Evolutionary conservation across 495 filamentous ascomycete species (phyloP), one percentile per base, ranked within the genome.

Genomic region (Penicillium maclennaniae): DNA sequence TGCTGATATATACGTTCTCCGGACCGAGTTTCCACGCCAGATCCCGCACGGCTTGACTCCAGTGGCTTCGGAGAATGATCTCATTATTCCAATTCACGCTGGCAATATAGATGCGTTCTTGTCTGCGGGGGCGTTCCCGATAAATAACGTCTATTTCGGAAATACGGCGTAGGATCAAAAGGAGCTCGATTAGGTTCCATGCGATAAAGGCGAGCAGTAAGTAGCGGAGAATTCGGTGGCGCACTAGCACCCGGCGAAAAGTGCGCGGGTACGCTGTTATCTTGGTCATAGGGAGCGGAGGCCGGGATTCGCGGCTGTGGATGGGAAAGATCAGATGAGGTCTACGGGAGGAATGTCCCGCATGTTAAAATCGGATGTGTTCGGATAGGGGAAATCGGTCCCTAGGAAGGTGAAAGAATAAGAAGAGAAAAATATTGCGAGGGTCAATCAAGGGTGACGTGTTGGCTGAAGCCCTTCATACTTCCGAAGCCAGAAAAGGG

Each of bases 31-130:
- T 57, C 26, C 71, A 59, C 20, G 79, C 74, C 34, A 91, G 71
- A 1, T 78, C 69, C 2, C 86, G 16, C 6, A 90, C 67, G 1
- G 79, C 82, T 23, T 70, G 58, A 62, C 76, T 86, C 86, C 86
- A 89, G 54, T 81, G 73, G 9, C 66, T 72, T 4, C 81, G 74
- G 9, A 91, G 71, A 26, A 89, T 77, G 17, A 60, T 43, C 49
- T 83, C 87, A 56, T 83, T 85, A 67, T 88, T 89, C 82, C 87
- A 88, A 56, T 87, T 84, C 47, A 82, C 69, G 57, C 79, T 82
- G 3, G 86, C 80, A 47, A 89, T 85, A 68, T 75, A 89, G 46
- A 89, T 76, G 2, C 77, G 76, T 51, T 79, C 68, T 19, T 42
- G 47, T 15, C 50, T 51, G 34, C 47, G 63, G 25, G 63, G 61